Percentiles rank a stretch among this genome's conserved stretches.
These are phyloP conservation scores for Erodium trifolium DNA, from an alignment of 441 rosid species.

Conservation along the genomic window DNA sequence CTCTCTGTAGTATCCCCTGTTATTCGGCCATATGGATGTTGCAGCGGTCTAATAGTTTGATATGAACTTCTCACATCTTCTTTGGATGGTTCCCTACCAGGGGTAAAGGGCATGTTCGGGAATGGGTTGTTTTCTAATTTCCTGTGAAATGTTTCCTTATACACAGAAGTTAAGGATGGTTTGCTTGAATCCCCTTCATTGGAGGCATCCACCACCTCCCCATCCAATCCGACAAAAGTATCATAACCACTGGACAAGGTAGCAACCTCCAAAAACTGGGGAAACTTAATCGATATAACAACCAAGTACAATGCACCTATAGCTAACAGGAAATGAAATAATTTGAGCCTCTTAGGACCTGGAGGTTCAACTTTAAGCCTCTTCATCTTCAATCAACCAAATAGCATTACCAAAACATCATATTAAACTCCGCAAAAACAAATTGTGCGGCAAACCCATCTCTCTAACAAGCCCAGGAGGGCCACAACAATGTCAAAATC, in stretches of 20 bases:
- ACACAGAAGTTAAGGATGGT: conserved; percentile 44
- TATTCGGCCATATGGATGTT: conserved; percentile 59
- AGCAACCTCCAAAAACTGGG: conserved; percentile 63
- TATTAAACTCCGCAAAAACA: conserved; percentile 16
- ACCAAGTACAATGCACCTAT: conserved; percentile 59
- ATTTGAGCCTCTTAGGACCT: conserved; percentile 51
- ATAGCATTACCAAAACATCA: conserved; percentile 15
- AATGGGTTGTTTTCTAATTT: conserved; percentile 54
- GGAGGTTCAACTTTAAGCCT: conserved; percentile 57
- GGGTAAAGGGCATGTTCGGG: conserved; percentile 47
- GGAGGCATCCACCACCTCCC: conserved; percentile 28
- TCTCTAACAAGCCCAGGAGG: conserved; percentile 10
- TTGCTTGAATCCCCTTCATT: conserved; percentile 52
- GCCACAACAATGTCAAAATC: not conserved
- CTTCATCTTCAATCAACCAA: conserved; percentile 43
- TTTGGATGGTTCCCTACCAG: conserved; percentile 31
- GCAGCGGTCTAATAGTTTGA: conserved; percentile 40
- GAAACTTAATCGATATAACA: conserved; percentile 71
- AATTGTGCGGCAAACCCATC: conserved; percentile 20
- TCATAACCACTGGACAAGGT: conserved; percentile 64
- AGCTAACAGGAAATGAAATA: conserved; percentile 64
- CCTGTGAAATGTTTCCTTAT: conserved; percentile 55
- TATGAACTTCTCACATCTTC: conserved; percentile 33
- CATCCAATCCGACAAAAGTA: conserved; percentile 39
- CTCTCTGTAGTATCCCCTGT: conserved; percentile 64